Conservation (phyloP, 2,329 filamentous ascomycete genomes). For the Penicillium sp. region DNA sequence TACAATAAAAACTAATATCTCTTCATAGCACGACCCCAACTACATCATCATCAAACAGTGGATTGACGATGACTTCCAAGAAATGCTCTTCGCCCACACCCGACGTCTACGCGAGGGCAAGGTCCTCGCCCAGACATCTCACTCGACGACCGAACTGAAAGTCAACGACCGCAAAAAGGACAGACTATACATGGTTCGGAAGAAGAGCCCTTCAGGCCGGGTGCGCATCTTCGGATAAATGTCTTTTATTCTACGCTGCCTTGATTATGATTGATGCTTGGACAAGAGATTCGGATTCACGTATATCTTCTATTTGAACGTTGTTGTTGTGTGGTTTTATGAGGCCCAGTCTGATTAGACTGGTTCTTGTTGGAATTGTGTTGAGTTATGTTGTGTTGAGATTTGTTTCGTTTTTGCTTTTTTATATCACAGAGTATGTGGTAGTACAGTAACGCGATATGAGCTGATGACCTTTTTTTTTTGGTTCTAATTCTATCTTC, state of each 20-base stretch:
- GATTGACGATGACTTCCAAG: constrained; percentile 69
- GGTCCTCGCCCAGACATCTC: constrained; percentile 36
- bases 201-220: constrained; percentile 38
- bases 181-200: constrained; percentile 45
- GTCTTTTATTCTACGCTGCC: not conserved
- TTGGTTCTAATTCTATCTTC: not conserved
- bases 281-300: not conserved
- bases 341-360: constrained; percentile 2
- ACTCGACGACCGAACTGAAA: constrained; percentile 40
- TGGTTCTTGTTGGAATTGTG: constrained; percentile 9
- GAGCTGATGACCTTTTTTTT: constrained; percentile 19
- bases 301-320: not conserved
- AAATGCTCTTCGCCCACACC: constrained; percentile 71
- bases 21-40: constrained; percentile 55
- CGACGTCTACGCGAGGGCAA: constrained; percentile 59
- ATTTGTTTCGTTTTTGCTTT: constrained; percentile 1
- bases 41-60: constrained; percentile 72
- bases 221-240: constrained; percentile 33
- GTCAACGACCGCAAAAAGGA: constrained; percentile 45
- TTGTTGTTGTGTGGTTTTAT: constrained; percentile 4
- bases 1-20: not conserved
- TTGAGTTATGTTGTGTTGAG: constrained; percentile 8
- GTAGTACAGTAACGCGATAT: constrained; percentile 23
- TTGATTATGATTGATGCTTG: constrained; percentile 6
- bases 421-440: constrained; percentile 5